Evolutionary conservation across 257 asterid genomes (phyloP).

Genomic region (Vinca minor): DNA sequence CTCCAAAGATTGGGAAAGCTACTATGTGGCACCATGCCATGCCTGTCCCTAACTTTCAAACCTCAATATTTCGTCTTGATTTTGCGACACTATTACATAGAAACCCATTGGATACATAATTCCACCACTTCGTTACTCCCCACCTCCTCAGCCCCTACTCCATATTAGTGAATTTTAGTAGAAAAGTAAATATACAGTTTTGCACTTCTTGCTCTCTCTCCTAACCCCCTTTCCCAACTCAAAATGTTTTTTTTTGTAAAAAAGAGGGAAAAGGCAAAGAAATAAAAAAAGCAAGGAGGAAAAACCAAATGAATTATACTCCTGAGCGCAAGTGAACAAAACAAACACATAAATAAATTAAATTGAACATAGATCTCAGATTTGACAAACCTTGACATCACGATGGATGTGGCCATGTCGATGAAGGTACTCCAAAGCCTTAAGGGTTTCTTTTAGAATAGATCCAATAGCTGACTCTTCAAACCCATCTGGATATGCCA

Average conservation of each 20-base stretch:
- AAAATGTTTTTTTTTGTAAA: no score
- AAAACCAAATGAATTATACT: not conserved
- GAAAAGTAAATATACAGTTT: slow-evolving; percentile 1
- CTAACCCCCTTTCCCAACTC: no score
- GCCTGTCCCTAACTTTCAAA: not conserved
- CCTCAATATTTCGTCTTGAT: not conserved
- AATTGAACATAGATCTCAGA: slow-evolving; percentile 9
- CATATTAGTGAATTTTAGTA: not conserved
- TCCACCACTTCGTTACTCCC: not conserved
- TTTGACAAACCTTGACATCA: slow-evolving; percentile 68
- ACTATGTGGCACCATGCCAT: not conserved
- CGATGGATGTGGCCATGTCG: slow-evolving; percentile 95
- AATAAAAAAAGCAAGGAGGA: not conserved
- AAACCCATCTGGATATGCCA: slow-evolving; percentile 91
- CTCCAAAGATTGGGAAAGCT: not conserved
- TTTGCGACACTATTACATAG: not conserved
- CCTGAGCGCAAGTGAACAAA: not conserved
- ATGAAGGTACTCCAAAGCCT: slow-evolving; percentile 94
- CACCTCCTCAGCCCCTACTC: not conserved
- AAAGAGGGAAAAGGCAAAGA: not conserved
- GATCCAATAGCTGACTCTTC: slow-evolving; percentile 87
- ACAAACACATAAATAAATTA: not conserved
- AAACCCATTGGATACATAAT: not conserved
- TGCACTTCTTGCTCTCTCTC: not conserved
- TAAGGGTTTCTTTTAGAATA: slow-evolving; percentile 89